phyloP scores from a whole-genome alignment of 306 rosid genomes.

The Dalbergia cultrata region DNA sequence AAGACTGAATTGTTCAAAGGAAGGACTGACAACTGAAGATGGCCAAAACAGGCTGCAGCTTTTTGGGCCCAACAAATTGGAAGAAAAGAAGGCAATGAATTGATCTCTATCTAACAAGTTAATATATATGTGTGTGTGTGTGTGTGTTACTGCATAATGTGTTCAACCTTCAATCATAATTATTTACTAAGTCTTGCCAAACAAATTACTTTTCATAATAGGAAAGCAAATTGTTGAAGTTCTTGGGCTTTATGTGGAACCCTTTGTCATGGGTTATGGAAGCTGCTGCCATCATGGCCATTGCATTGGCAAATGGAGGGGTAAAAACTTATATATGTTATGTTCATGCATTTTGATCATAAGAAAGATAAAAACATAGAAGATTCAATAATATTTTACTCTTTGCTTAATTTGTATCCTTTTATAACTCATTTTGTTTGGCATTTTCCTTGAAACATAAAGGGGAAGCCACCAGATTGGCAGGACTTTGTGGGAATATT shows the following conservation, averaged over 20 bases:
- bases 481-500: conserved; percentile 75
- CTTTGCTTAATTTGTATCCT: neutral
- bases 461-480: conserved; percentile 86
- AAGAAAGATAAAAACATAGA: neutral
- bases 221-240: conserved; percentile 70
- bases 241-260: conserved; percentile 92
- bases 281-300: conserved; percentile 86
- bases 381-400: neutral
- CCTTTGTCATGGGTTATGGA: conserved; percentile 95
- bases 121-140: neutral
- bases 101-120: neutral
- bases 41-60: conserved; percentile 64
- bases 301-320: conserved; percentile 86
- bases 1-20: conserved; percentile 64
- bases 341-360: neutral
- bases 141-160: neutral
- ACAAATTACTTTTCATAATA: conserved; percentile 38
- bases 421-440: neutral
- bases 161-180: neutral
- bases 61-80: conserved; percentile 81
- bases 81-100: conserved; percentile 68
- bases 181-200: neutral
- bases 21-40: conserved; percentile 71
- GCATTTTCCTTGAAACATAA: conserved; percentile 8
- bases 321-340: conserved; percentile 46